These are phyloP conservation scores for Phialocephala subalpina DNA, from an alignment of 2,329 filamentous ascomycete genomes.

Conservation along the genomic window DNA sequence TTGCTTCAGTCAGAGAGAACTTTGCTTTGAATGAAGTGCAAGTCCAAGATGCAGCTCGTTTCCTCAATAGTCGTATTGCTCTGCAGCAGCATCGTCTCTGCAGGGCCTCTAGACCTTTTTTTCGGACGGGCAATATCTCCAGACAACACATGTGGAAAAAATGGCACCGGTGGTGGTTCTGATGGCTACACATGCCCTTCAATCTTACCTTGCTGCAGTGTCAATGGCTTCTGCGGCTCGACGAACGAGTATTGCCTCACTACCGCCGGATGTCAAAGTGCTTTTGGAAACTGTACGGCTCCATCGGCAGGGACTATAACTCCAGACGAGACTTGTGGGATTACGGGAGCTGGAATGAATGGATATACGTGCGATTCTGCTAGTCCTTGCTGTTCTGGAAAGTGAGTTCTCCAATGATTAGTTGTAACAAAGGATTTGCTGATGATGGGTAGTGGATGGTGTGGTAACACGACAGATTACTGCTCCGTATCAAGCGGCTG, in stretches of 20 bases:
- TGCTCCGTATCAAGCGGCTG: slow-evolving; percentile 40
- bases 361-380: slow-evolving; percentile 32
- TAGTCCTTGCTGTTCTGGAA: slow-evolving; percentile 31
- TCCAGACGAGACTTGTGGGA: slow-evolving; percentile 29
- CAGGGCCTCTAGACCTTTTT: slow-evolving; percentile 11
- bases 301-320: slow-evolving; percentile 24
- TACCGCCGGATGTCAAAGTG: slow-evolving; percentile 39
- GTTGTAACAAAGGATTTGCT: neutral
- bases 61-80: neutral
- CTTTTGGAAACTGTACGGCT: slow-evolving; percentile 31
- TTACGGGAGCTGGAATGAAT: slow-evolving; percentile 28
- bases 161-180: slow-evolving; percentile 17
- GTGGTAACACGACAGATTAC: slow-evolving; percentile 40
- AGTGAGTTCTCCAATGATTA: slow-evolving; percentile 14
- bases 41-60: neutral
- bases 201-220: slow-evolving; percentile 41
- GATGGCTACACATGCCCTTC: slow-evolving; percentile 34
- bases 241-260: slow-evolving; percentile 41
- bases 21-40: neutral
- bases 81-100: slow-evolving; percentile 7
- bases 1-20: neutral
- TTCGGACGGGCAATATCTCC: slow-evolving; percentile 28
- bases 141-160: slow-evolving; percentile 35
- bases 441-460: slow-evolving; percentile 36
- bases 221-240: slow-evolving; percentile 45